Base-by-base conservation (phyloP, 352 stramenopile genomes). In the Phytophthora sp. region DNA sequence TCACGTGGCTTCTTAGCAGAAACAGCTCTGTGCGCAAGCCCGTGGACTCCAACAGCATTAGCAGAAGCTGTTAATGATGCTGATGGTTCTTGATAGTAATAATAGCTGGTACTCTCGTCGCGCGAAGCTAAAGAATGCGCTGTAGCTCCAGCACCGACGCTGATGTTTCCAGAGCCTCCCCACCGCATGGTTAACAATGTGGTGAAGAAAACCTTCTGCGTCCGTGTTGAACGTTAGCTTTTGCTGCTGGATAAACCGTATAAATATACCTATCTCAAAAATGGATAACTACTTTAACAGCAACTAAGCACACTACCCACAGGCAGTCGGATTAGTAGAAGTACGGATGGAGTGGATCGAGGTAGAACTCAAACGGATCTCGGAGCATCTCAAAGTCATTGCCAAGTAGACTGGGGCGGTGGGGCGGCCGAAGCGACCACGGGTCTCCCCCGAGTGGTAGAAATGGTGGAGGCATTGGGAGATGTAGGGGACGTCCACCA, bases 41-140 rank as follows among this genome's bases (percentile, higher is more conserved):
- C 36, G 27, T 46, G 41, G 3, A 24, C 23, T 24, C 24, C 36
- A 11, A 56, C 50, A 9, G 16, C 20, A 46, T 24, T 47, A 13
- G 42, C n/a, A 26, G 46, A 52, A 16, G 57, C 16, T n/a, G 31
- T 31, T n/a, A 54, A 36, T 31, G 54, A 18, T 18, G 27, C 41
- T 30, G 52, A 20, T 24, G 63, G 57, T 33, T 71, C 62, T 29
- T 71, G 63, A 41, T 75, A 75, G 33, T 75, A 64, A 21, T 75
- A 65, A 33, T 59, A 66, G 20, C 41, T 59, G 8, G 50, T 20
- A 33, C 66, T 67, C 52, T 74, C 54, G 27, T 74, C 54, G 4
- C 57, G 53, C 7, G 46, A 60, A 38, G 30, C 46, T 6, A 76
- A 62, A 57, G 49, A 44, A 23, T 56, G 66, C 29, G 70, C 21